Evolutionary conservation across 164 flowering plant genomes (phyloP).

Genomic region (Platanus orientalis): DNA sequence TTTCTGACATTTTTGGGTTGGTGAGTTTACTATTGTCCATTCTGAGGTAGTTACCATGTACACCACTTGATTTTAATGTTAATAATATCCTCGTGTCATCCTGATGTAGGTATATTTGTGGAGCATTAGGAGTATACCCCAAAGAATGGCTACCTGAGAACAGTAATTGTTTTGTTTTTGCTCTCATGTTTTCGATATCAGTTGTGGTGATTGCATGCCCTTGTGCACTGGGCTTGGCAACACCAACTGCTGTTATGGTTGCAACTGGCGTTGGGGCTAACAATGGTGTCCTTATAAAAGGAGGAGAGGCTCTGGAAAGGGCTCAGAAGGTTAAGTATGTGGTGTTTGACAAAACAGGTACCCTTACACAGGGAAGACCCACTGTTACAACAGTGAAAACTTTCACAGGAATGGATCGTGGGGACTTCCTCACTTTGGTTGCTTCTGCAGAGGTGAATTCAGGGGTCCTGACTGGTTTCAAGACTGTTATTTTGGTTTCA

Average conservation of each 20-base stretch:
- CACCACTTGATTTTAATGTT: slow-evolving; percentile 6
- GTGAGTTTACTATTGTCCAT: slow-evolving; percentile 37
- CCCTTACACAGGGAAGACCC: slow-evolving; percentile 95
- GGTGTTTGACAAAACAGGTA: slow-evolving; percentile 94
- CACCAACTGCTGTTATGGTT: slow-evolving; percentile 99
- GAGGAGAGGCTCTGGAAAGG: slow-evolving; percentile 97
- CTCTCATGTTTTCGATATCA: slow-evolving; percentile 97
- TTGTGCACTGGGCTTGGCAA: slow-evolving; percentile 99
- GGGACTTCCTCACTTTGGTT: slow-evolving; percentile 81
- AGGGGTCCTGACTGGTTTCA: background rate
- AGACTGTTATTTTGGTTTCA: slow-evolving; percentile 1
- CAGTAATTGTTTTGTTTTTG: slow-evolving; percentile 81
- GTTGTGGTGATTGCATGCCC: slow-evolving; percentile 99
- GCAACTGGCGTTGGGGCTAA: slow-evolving; percentile 97
- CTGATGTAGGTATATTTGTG: slow-evolving; percentile 62
- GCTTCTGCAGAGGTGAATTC: slow-evolving; percentile 94
- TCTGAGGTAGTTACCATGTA: slow-evolving; percentile 1
- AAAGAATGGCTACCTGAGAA: slow-evolving; percentile 79
- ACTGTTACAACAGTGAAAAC: slow-evolving; percentile 75
- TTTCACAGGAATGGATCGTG: slow-evolving; percentile 76
- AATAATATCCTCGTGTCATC: background rate
- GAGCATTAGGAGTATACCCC: slow-evolving; percentile 72
- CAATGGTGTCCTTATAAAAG: slow-evolving; percentile 93
- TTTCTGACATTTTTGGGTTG: slow-evolving; percentile 78
- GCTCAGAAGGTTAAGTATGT: slow-evolving; percentile 84